phyloP scores from a whole-genome alignment of 2,329 filamentous ascomycete genomes.

The Scleromitrula shiraiana region DNA sequence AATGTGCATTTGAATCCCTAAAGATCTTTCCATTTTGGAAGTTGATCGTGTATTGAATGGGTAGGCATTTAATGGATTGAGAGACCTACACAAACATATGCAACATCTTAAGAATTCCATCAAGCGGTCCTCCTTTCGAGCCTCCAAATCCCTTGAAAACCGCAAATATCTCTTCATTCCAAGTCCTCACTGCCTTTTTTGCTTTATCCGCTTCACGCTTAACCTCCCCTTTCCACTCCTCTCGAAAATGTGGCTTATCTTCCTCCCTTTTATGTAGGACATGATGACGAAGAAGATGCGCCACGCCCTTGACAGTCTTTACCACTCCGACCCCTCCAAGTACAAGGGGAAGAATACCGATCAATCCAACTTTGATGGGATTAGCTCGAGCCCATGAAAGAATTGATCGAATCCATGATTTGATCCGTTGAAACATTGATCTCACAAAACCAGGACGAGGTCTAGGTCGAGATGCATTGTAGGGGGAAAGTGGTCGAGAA shows the following conservation, averaged over 20 bases:
- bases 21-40: no score
- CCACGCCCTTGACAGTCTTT: constrained; percentile 1
- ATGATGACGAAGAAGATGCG: neutral
- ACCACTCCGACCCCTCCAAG: constrained; percentile 16
- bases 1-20: no score
- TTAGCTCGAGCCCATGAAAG: constrained; percentile 19
- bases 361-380: constrained; percentile 20
- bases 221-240: neutral
- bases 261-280: neutral
- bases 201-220: neutral
- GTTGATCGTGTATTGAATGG: no score
- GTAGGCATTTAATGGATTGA: no score
- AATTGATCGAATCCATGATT: constrained; percentile 12
- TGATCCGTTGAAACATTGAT: constrained; percentile 17
- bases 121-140: constrained; percentile 21
- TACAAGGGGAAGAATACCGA: constrained; percentile 21
- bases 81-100: constrained; percentile 25
- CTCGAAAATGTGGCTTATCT: neutral
- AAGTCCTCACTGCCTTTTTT: constrained; percentile 11
- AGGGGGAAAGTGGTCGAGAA: constrained; percentile 17
- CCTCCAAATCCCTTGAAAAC: constrained; percentile 24
- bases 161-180: constrained; percentile 18
- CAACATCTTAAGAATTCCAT: constrained; percentile 26
- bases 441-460: constrained; percentile 21
- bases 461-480: constrained; percentile 19